Evolutionary conservation across 345 rosid genomes (phyloP).

Genomic region (Passiflora organensis): DNA sequence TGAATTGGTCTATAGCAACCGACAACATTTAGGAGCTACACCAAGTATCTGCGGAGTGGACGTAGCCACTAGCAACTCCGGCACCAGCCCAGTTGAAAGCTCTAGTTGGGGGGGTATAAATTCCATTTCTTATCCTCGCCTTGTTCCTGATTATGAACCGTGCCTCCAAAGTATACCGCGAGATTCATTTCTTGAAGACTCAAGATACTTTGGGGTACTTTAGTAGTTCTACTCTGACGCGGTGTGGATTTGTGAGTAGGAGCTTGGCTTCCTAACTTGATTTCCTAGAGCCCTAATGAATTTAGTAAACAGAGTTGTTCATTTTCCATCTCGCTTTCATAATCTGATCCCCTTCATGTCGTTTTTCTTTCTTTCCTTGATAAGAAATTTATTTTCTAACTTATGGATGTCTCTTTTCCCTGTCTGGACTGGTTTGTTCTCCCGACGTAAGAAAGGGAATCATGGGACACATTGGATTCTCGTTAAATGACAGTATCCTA

Average conservation of each 20-base stretch:
- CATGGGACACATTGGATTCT: too few relatives aligned
- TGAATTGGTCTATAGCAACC: constrained; percentile 15
- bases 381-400: neutral
- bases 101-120: constrained; percentile 51
- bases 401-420: too few relatives aligned
- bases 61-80: constrained; percentile 27
- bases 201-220: constrained; percentile 38
- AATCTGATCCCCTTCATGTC: neutral
- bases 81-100: constrained; percentile 50
- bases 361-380: neutral
- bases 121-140: constrained; percentile 39
- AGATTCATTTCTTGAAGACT: constrained; percentile 27
- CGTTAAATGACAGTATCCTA: too few relatives aligned
- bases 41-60: constrained; percentile 30
- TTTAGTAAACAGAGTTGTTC: constrained; percentile 22
- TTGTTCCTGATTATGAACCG: constrained; percentile 23
- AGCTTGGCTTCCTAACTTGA: constrained; percentile 1
- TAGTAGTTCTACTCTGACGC: constrained; percentile 13
- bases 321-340: constrained; percentile 6
- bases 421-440: too few relatives aligned
- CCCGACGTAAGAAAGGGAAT: too few relatives aligned
- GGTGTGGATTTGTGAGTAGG: constrained; percentile 27
- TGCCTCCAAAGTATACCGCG: constrained; percentile 28
- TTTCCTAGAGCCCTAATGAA: constrained; percentile 2
- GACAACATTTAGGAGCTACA: constrained; percentile 9